Evolutionary conservation across 257 asterid species (phyloP).

Genomic region (Gentiana macrophylla): DNA sequence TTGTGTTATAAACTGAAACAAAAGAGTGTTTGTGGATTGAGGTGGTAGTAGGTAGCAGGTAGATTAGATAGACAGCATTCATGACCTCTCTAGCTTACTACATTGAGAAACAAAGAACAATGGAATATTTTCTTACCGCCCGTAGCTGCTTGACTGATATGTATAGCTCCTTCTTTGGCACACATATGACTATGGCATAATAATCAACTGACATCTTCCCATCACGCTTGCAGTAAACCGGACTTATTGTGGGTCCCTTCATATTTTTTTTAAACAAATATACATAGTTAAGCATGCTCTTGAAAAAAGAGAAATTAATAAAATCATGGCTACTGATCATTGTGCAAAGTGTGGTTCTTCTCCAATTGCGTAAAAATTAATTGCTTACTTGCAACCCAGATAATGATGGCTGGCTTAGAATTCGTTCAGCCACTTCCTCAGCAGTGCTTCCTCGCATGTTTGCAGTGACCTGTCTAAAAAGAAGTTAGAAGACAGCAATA

Average conservation of each 20-base stretch:
- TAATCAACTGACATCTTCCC: constrained; percentile 54
- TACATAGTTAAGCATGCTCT: constrained; percentile 9
- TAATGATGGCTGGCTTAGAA: constrained; percentile 70
- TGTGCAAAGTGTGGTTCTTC: not conserved
- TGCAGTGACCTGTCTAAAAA: constrained; percentile 62
- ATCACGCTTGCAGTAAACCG: constrained; percentile 62
- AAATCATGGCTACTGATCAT: constrained; percentile 34
- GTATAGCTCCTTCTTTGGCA: constrained; percentile 85
- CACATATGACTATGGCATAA: constrained; percentile 85
- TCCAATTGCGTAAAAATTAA: constrained; percentile 5
- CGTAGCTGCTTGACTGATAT: constrained; percentile 87
- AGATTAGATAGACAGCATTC: no score
- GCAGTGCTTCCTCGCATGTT: constrained; percentile 95
- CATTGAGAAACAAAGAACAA: not conserved
- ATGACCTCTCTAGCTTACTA: no score
- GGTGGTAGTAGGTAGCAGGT: no score
- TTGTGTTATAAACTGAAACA: no score
- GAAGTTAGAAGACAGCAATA: constrained; percentile 12
- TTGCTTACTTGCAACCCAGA: constrained; percentile 79
- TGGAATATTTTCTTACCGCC: constrained; percentile 43
- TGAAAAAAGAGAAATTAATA: not conserved
- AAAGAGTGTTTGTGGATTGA: no score
- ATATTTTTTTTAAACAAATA: constrained; percentile 1
- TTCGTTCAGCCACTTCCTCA: constrained; percentile 85
- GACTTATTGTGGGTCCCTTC: constrained; percentile 96